These are phyloP conservation scores for Cytospora chrysosperma DNA, from an alignment of 2,329 filamentous ascomycete genomes.

Conservation along the genomic window DNA sequence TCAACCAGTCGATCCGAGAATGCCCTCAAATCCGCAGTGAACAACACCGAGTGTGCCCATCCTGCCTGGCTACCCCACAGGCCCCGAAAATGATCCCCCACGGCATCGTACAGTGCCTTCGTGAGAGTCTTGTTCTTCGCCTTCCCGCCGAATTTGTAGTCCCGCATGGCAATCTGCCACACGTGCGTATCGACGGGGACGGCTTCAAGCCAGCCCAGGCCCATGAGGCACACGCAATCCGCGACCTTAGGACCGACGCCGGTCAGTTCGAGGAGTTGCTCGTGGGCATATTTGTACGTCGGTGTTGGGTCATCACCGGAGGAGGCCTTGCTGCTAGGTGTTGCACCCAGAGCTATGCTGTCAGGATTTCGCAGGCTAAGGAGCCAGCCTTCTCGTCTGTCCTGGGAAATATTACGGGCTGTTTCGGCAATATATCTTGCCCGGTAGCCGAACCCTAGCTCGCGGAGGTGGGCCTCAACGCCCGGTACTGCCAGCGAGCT, in stretches of 20 bases:
- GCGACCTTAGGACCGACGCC: constrained; percentile 96
- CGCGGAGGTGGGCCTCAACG: constrained; percentile 79
- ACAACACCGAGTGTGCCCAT: constrained; percentile 96
- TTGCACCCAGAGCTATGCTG: constrained; percentile 52
- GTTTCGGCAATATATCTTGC: constrained; percentile 91
- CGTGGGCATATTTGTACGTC: constrained; percentile 74
- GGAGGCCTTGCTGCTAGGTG: constrained; percentile 27
- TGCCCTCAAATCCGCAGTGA: constrained; percentile 84
- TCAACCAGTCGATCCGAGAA: constrained; percentile 66
- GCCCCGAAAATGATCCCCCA: constrained; percentile 83
- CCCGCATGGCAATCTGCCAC: constrained; percentile 95
- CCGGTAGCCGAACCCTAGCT: constrained; percentile 89
- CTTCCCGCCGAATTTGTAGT: constrained; percentile 84
- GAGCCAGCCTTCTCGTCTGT: constrained; percentile 73
- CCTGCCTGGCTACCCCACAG: constrained; percentile 94
- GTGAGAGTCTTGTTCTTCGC: constrained; percentile 79
- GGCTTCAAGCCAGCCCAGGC: constrained; percentile 90
- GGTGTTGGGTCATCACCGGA: constrained; percentile 42
- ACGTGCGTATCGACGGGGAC: constrained; percentile 98
- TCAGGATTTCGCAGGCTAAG: constrained; percentile 75
- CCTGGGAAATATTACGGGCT: constrained; percentile 68
- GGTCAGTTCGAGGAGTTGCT: constrained; percentile 72
- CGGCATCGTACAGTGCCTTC: constrained; percentile 82
- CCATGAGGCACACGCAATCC: constrained; percentile 96
- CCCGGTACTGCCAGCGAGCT: constrained; percentile 66